Percentiles rank a stretch among this genome's conserved stretches.
Conservation (phyloP, 805 yeast species). For the Scheffersomyces spartinae region DNA sequence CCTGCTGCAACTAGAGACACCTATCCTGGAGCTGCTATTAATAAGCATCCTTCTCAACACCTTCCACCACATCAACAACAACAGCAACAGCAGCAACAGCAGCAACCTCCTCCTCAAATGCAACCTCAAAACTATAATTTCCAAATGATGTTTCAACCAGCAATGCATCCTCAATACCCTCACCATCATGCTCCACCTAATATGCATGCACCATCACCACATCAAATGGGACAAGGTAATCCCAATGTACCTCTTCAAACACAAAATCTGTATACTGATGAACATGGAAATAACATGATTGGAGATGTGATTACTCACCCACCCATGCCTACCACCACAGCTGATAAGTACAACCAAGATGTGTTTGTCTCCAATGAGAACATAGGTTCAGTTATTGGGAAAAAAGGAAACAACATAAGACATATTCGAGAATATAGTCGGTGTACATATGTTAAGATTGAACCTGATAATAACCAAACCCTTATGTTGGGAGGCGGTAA, state of each 20-base stretch:
- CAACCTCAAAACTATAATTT: slow-evolving; percentile 21
- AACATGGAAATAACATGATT: slow-evolving; percentile 30
- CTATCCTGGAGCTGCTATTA: slow-evolving; percentile 3
- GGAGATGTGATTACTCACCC: slow-evolving; percentile 33
- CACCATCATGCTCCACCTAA: slow-evolving; percentile 12
- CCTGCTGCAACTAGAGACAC: too few species aligned
- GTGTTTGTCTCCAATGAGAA: slow-evolving; percentile 64
- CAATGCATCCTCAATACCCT: slow-evolving; percentile 22
- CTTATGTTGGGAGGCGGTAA: slow-evolving; percentile 33
- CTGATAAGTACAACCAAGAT: slow-evolving; percentile 54
- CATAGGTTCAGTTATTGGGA: slow-evolving; percentile 81
- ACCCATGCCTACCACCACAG: slow-evolving; percentile 20
- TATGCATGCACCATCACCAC: too few species aligned
- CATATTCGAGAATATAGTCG: slow-evolving; percentile 70
- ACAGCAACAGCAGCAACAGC: slow-evolving; percentile 7
- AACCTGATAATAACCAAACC: slow-evolving; percentile 43
- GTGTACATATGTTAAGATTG: slow-evolving; percentile 58
- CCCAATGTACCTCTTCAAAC: too few species aligned
- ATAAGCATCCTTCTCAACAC: slow-evolving; percentile 4
- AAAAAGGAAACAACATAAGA: slow-evolving; percentile 72
- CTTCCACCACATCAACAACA: slow-evolving; percentile 6
- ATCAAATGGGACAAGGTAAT: too few species aligned
- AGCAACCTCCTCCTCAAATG: too few species aligned
- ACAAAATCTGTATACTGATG: slow-evolving; percentile 28
- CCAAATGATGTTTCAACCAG: slow-evolving; percentile 29